These are phyloP conservation scores for Bruguiera sexangula DNA, from an alignment of 345 rosid species.

Conservation along the genomic window DNA sequence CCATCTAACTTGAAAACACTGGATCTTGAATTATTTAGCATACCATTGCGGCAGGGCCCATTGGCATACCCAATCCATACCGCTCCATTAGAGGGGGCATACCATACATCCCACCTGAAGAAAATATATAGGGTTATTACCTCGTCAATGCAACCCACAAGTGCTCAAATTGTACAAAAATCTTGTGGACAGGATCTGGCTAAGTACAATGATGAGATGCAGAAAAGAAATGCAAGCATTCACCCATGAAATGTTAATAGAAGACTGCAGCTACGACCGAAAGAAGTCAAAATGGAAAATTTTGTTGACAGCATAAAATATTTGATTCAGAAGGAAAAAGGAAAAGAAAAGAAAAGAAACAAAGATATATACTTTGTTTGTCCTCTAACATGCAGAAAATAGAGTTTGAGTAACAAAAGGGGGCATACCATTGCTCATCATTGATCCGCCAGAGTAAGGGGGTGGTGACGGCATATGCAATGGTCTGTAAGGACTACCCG, in stretches of 20 bases:
- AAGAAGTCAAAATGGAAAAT: not conserved
- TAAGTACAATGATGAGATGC: no score
- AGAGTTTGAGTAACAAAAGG: not conserved
- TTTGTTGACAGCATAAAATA: no score
- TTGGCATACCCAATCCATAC: constrained; percentile 78
- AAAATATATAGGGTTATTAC: constrained; percentile 8
- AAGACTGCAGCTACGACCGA: not conserved
- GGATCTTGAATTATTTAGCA: constrained; percentile 15
- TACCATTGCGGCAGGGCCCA: constrained; percentile 87
- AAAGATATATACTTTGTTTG: not conserved
- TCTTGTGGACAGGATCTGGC: not conserved
- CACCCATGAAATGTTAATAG: not conserved
- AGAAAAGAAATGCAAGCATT: not conserved
- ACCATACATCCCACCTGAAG: constrained; percentile 75
- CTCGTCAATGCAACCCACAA: not conserved
- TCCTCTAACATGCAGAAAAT: not conserved
- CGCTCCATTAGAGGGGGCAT: constrained; percentile 91
- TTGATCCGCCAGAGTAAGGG: constrained; percentile 80
- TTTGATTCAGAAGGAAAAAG: not conserved
- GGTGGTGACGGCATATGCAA: constrained; percentile 78
- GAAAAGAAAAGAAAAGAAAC: not conserved
- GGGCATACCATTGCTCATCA: constrained; percentile 71
- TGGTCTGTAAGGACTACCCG: constrained; percentile 83
- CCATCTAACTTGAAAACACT: not conserved
- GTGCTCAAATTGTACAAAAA: not conserved